These are phyloP conservation scores for Schoenoplectus tabernaemontani DNA, from an alignment of 202 grass and related monocot genomes.

Conservation along the genomic window DNA sequence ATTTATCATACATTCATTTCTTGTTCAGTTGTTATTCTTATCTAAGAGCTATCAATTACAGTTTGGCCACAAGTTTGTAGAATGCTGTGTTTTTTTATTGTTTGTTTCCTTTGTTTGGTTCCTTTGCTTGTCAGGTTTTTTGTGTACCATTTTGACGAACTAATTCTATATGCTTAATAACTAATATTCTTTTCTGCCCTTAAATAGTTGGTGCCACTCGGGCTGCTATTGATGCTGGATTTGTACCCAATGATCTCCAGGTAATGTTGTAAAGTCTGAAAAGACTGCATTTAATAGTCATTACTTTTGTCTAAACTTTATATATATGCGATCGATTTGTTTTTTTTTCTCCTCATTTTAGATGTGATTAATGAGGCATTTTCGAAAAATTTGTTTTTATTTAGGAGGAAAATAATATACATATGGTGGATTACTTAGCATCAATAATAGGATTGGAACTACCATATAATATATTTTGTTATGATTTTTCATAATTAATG, in stretches of 20 bases:
- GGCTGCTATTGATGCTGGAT: conserved; percentile 95
- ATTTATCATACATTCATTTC: neutral
- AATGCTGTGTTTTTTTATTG: neutral
- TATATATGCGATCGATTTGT: too few species aligned
- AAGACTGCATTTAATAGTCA: too few species aligned
- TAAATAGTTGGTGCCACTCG: conserved; percentile 82
- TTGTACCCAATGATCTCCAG: conserved; percentile 90
- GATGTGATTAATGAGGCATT: too few species aligned
- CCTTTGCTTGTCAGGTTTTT: neutral
- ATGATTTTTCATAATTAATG: too few species aligned
- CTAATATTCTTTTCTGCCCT: neutral
- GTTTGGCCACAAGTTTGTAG: neutral
- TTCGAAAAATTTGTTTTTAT: too few species aligned
- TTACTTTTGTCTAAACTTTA: too few species aligned
- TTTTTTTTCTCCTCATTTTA: too few species aligned
- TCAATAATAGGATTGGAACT: too few species aligned
- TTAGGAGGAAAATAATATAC: too few species aligned
- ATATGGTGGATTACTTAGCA: too few species aligned
- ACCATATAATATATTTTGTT: too few species aligned
- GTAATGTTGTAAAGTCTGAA: conserved; percentile 28
- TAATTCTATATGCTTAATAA: neutral
- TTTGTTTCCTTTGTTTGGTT: neutral
- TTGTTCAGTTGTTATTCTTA: neutral
- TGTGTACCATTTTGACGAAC: neutral
- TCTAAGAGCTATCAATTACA: neutral